These are phyloP conservation scores for Colletotrichum sp. DNA, from an alignment of 2,329 filamentous ascomycete genomes.

Conservation along the genomic window DNA sequence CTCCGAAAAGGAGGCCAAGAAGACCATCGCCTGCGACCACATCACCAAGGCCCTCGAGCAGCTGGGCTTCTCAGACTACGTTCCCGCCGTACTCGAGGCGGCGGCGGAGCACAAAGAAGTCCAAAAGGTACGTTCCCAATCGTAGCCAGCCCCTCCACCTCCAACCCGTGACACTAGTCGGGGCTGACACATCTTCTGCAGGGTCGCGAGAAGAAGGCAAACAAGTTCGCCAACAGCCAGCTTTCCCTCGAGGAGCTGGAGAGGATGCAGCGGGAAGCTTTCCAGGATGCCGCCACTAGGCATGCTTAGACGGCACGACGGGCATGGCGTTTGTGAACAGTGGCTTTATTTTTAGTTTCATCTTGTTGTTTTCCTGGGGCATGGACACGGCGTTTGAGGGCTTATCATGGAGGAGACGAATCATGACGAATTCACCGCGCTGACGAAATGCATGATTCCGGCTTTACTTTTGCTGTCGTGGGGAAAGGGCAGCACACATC, in stretches of 20 bases:
- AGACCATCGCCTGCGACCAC: conserved; percentile 98
- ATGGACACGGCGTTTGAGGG: conserved; percentile 5
- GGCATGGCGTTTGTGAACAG: background rate
- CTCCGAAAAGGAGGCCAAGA: conserved; percentile 97
- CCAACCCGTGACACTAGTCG: background rate
- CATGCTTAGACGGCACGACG: conserved; percentile 1
- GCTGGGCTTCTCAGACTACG: conserved; percentile 91
- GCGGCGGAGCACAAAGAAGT: conserved; percentile 92
- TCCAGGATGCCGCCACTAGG: conserved; percentile 53
- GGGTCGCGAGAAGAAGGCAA: conserved; percentile 95
- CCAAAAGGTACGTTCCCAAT: conserved; percentile 71
- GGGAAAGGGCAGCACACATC: background rate
- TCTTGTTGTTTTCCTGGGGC: conserved; percentile 23
- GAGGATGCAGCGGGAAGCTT: conserved; percentile 88
- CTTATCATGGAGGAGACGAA: background rate
- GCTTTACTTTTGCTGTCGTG: background rate
- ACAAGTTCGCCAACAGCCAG: conserved; percentile 92
- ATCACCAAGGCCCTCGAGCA: conserved; percentile 94
- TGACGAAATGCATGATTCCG: conserved; percentile 11
- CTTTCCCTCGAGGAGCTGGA: conserved; percentile 92
- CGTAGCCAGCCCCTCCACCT: background rate
- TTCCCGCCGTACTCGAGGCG: conserved; percentile 84
- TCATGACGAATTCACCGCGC: background rate
- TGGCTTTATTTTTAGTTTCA: conserved; percentile 17
- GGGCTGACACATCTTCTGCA: conserved; percentile 39